phyloP scores from a whole-genome alignment of 768 basidiomycete genomes.

The Tulasnella sp. region DNA sequence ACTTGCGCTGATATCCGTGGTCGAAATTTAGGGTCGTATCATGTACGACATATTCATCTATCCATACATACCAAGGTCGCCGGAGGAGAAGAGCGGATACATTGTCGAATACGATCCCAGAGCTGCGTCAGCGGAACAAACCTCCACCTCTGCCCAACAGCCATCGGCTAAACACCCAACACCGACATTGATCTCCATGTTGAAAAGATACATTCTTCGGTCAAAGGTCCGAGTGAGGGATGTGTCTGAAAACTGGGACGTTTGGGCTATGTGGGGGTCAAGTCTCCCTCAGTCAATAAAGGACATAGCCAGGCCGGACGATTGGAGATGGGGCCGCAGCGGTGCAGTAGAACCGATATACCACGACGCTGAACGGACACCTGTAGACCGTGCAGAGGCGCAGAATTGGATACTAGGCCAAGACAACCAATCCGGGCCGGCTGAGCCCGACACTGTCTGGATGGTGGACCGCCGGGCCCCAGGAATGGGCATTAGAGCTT shows the following conservation, averaged over 20 bases:
- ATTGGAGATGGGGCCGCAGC: constrained; percentile 56
- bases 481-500: constrained; percentile 69
- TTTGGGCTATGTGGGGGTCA: constrained; percentile 76
- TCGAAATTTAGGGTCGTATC: constrained; percentile 62
- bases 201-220: constrained; percentile 80
- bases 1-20: background rate
- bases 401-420: background rate
- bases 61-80: constrained; percentile 33
- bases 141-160: constrained; percentile 25
- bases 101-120: constrained; percentile 65
- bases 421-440: background rate
- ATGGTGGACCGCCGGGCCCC: constrained; percentile 59
- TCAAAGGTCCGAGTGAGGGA: constrained; percentile 80
- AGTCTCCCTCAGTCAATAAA: background rate
- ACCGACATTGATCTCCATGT: constrained; percentile 52
- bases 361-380: constrained; percentile 31
- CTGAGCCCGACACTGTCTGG: constrained; percentile 23
- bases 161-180: constrained; percentile 6
- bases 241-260: constrained; percentile 66
- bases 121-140: constrained; percentile 28
- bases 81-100: constrained; percentile 45
- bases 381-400: background rate
- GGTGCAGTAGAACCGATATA: constrained; percentile 74
- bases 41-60: constrained; percentile 85
- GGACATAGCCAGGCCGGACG: constrained; percentile 33